Evolutionary conservation across 2,329 filamentous ascomycete species (phyloP).

Genomic region (Cladosporium sp.): DNA sequence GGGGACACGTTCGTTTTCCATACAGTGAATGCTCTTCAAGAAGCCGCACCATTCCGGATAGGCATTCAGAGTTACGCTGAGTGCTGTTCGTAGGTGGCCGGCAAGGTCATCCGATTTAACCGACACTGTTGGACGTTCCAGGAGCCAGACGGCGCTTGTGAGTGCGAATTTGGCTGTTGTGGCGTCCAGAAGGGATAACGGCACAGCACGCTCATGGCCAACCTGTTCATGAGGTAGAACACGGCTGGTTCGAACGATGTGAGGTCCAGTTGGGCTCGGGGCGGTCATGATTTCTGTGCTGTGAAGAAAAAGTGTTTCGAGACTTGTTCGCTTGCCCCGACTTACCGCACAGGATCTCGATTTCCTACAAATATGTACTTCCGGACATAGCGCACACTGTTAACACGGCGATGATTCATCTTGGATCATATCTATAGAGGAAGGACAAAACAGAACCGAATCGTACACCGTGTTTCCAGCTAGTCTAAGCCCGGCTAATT

Average conservation of each 20-base stretch:
- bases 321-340: not conserved
- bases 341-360: not conserved
- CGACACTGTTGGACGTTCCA: constrained; percentile 12
- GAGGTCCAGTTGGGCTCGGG: not conserved
- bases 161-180: constrained; percentile 18
- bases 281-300: not conserved
- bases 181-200: constrained; percentile 15
- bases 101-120: not conserved
- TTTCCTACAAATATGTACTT: not conserved
- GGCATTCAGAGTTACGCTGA: constrained; percentile 4
- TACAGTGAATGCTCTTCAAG: constrained; percentile 2
- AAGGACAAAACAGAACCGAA: not conserved
- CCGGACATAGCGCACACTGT: not conserved
- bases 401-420: not conserved
- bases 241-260: not conserved
- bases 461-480: not conserved
- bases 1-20: not conserved
- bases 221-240: not conserved
- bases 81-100: constrained; percentile 2
- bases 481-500: not conserved
- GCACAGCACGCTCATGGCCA: not conserved
- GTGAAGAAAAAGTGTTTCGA: not conserved
- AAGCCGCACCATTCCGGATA: constrained; percentile 17
- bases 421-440: not conserved
- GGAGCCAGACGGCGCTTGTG: constrained; percentile 17